Evolutionary conservation across 768 basidiomycete genomes (phyloP), one percentile per base, ranked within the genome.

Genomic region (Cytidiella melzeri): DNA sequence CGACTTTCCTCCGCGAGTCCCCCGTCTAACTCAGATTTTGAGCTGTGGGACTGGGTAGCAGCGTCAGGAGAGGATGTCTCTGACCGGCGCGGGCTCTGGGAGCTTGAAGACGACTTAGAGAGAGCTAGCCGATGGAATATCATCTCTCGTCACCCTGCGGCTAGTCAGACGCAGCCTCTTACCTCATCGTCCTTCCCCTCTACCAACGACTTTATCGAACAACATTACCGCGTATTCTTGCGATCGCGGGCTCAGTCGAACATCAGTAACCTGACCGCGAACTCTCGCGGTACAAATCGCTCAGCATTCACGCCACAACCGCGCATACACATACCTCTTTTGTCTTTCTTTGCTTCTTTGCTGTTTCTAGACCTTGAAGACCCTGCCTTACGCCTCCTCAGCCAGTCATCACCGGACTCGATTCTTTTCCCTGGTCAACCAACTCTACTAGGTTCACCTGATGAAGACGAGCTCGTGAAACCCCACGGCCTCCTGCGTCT

Each of bases 301-400:
- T 38, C 43, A 10, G 30, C 41, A 10, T 24, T 26, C 27, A 59
- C 55, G 5, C 28, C 42, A 21, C 64, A 69, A 39, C 63, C 65
- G 12, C 64, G 60, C 28, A 61, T 68, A 26, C 65, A 61, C 27
- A 57, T 72, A 13, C 69, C 70, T 9, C 52, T 73, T 9, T 56
- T 73, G 3, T 69, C 69, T 0, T 65, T 70, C 52, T 61, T 72
- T 45, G 43, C 67, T 5, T 63, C 64, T 7, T 45, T 71, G n/a
- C 59, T 73, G 30, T 55, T 63, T 21, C 48, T 71, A 28, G 70
- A 72, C 50, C 56, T 70, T 23, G 72, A 73, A 50, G 67, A 69
- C 19, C 61, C 67, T 6, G 71, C 68, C 1, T 45, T 69, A 4
- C 66, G 67, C 40, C 66, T 72, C 21, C 59, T 73, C 34, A 61